Evolutionary conservation across 2,329 filamentous ascomycete genomes (phyloP).

Genomic region (Fusarium mexicanum): DNA sequence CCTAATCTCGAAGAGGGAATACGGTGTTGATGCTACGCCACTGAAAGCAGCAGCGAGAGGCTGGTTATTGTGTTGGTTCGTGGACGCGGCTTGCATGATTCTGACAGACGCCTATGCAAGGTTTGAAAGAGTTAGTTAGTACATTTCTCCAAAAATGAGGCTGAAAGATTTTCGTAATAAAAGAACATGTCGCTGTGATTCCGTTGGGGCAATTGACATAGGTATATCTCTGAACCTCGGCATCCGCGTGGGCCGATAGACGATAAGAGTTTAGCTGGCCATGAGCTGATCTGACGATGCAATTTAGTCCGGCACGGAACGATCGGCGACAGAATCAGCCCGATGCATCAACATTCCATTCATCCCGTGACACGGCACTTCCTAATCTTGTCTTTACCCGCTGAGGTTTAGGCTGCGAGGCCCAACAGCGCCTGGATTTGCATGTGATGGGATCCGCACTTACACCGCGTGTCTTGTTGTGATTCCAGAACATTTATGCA

Average conservation of each 20-base stretch:
- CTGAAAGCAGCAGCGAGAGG: not conserved
- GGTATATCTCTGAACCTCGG: constrained; percentile 8
- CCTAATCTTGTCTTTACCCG: not conserved
- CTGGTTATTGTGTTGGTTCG: not conserved
- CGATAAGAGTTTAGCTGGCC: not conserved
- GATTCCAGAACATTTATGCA: constrained; percentile 3
- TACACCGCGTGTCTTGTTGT: not conserved
- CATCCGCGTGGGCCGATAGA: constrained; percentile 16
- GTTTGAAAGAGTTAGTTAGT: not conserved
- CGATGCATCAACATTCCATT: not conserved
- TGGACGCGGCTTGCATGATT: constrained; percentile 7
- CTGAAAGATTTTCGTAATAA: not conserved
- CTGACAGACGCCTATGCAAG: not conserved
- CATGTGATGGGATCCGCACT: constrained; percentile 10
- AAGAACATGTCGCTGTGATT: not conserved
- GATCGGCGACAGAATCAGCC: not conserved
- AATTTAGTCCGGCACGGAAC: not conserved
- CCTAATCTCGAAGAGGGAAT: constrained; percentile 61
- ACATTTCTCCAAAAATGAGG: not conserved
- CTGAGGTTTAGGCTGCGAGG: not conserved
- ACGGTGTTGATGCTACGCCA: not conserved
- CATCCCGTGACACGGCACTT: not conserved
- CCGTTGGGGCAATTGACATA: not conserved
- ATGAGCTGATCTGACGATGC: constrained; percentile 16
- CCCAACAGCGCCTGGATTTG: not conserved